Evolutionary conservation across 768 basidiomycete species (phyloP).

Genomic region (Suillus luteus): DNA sequence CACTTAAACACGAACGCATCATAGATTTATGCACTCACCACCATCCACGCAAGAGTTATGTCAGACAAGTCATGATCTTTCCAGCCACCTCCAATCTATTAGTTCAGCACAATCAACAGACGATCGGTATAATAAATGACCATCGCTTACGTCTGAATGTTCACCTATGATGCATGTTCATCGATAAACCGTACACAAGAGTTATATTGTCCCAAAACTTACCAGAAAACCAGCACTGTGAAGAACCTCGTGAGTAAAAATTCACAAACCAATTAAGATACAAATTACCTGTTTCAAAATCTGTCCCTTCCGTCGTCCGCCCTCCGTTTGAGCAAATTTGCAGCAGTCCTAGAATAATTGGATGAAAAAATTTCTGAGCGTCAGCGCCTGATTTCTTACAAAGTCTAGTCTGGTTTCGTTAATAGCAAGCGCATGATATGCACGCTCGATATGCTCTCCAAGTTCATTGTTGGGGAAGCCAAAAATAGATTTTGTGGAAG

Average conservation of each 20-base stretch:
- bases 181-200: conserved; percentile 1
- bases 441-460: conserved; percentile 63
- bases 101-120: neutral
- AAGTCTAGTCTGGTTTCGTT: conserved; percentile 71
- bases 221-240: conserved; percentile 75
- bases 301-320: conserved; percentile 55
- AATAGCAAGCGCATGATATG: conserved; percentile 71
- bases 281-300: conserved; percentile 57
- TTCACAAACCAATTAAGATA: neutral
- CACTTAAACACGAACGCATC: neutral
- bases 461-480: conserved; percentile 64
- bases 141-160: conserved; percentile 24
- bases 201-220: conserved; percentile 18
- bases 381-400: conserved; percentile 39
- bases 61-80: conserved; percentile 68
- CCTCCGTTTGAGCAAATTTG: conserved; percentile 61
- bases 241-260: neutral
- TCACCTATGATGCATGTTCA: conserved; percentile 28
- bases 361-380: conserved; percentile 1
- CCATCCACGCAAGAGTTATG: conserved; percentile 65
- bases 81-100: conserved; percentile 72
- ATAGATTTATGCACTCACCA: conserved; percentile 40
- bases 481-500: conserved; percentile 52
- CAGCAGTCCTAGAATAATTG: conserved; percentile 49
- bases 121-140: conserved; percentile 4